phyloP scores from a whole-genome alignment of 2,329 filamentous ascomycete species.

The Plectosphaerella plurivora region DNA sequence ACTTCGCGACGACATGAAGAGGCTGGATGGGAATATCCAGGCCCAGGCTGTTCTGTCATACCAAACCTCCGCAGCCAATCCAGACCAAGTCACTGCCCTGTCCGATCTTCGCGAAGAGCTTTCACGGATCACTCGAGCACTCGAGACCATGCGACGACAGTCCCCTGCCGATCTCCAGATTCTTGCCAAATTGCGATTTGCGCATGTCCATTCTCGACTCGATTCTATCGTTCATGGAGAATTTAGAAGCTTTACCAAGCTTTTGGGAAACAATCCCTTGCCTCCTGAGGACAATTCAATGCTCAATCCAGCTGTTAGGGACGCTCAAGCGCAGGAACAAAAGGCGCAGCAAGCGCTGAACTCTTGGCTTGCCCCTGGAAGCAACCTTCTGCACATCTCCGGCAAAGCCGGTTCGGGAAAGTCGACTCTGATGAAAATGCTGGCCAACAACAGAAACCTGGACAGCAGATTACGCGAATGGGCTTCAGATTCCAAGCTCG shows the following conservation, averaged over 20 bases:
- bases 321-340: background rate
- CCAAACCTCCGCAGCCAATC: no score
- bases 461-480: background rate
- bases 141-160: background rate
- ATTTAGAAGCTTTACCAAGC: background rate
- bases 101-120: background rate
- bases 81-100: background rate
- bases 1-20: background rate
- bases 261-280: background rate
- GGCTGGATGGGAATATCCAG: background rate
- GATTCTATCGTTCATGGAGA: background rate
- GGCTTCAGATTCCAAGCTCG: conserved; percentile 1
- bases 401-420: conserved; percentile 13
- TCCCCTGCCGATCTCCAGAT: background rate
- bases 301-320: background rate
- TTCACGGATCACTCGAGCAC: background rate
- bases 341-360: background rate
- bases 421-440: conserved; percentile 4
- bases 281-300: background rate
- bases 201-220: background rate
- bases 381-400: conserved; percentile 3
- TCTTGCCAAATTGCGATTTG: background rate
- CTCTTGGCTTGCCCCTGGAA: conserved; percentile 4
- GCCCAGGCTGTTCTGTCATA: background rate
- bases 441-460: background rate